Evolutionary conservation across 2,329 filamentous ascomycete species (phyloP), one percentile per base, ranked within the genome.

Genomic region (Alternaria novae-zelandiae): DNA sequence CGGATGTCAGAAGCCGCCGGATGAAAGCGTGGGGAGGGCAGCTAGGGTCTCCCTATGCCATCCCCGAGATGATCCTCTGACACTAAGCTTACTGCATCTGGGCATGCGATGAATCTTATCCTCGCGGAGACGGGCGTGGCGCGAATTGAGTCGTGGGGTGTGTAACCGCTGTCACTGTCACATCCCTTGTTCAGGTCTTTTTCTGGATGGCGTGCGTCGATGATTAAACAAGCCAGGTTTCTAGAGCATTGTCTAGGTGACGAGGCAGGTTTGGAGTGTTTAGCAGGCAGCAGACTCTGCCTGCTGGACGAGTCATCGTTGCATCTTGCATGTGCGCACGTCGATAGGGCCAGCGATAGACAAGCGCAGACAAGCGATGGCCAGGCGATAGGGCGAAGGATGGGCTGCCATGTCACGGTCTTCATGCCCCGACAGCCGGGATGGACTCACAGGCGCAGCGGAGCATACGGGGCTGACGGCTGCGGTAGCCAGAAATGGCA

Each of bases 301-400:
- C 55, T 43, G 59, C 63, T 61, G 54, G 68, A 70, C 74, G 71
- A 76, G 74, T 76, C 74, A 73, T 73, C 68, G 65, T 65, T 25
- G 59, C 61, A 57, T 54, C 46, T 57, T 32, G 60, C 65, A 65
- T 65, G 65, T 63, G 68, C 57, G 60, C 64, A 61, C 20, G 61
- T 57, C 65, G 64, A 68, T 66, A 69, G 66, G 71, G 67, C 68
- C 12, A 32, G 20, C 26, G 26, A 32, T 32, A 30, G 28, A 28
- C 47, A 36, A 36, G 32, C 32, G 32, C 15, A 36, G 32, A 36
- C 32, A 36, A 36, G 32, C 32, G 32, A 36, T 10, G 47, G 60
- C 64, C 60, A 25, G 61, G 55, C 65, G 64, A 68, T 65, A 69
- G 66, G 72, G 67, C 68, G 17, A 32, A 32, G 47, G 47, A 32